A percentile compares a stretch with the other conserved stretches of the same genome.
These are phyloP conservation scores for Cryptosporidium bovis DNA, from an alignment of 169 alveolate species.

Conservation along the genomic window DNA sequence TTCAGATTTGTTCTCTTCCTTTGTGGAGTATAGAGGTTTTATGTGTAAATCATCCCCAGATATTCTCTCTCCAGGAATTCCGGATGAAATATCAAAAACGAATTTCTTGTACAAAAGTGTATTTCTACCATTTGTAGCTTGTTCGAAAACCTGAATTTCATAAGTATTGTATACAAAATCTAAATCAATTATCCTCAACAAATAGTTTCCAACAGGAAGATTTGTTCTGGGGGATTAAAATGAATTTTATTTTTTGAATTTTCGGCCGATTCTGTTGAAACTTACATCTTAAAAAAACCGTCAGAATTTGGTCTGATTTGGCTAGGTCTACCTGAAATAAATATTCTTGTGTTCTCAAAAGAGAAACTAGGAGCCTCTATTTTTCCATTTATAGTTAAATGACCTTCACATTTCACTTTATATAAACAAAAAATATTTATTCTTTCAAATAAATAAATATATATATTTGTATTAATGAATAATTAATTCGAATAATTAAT, in stretches of 20 bases:
- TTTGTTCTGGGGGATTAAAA: slow-evolving; percentile 1
- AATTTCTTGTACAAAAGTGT: slow-evolving; percentile 6
- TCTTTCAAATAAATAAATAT: too few relatives aligned
- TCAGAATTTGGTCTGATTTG: slow-evolving; percentile 21
- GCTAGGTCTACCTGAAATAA: slow-evolving; percentile 10
- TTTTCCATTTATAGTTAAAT: slow-evolving; percentile 1
- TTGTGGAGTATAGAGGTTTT: slow-evolving; percentile 45
- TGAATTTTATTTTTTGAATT: background rate
- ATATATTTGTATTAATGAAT: too few relatives aligned
- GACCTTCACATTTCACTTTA: slow-evolving; percentile 13
- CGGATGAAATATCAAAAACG: slow-evolving; percentile 17
- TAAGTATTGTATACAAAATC: slow-evolving; percentile 14
- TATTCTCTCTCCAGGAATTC: slow-evolving; percentile 4
- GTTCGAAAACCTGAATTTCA: slow-evolving; percentile 10
- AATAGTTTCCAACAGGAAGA: slow-evolving; percentile 38
- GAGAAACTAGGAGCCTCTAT: slow-evolving; percentile 26
- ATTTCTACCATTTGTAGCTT: slow-evolving; percentile 14
- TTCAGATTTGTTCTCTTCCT: background rate
- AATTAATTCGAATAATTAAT: too few relatives aligned
- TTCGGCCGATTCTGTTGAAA: background rate
- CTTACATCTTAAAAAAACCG: slow-evolving; percentile 63
- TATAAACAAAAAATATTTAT: background rate
- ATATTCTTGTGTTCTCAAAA: slow-evolving; percentile 23
- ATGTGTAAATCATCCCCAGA: slow-evolving; percentile 9
- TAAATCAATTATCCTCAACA: slow-evolving; percentile 19